Evolutionary conservation across 169 alveolate genomes (phyloP).

Genomic region (Eimeria sp.): DNA sequence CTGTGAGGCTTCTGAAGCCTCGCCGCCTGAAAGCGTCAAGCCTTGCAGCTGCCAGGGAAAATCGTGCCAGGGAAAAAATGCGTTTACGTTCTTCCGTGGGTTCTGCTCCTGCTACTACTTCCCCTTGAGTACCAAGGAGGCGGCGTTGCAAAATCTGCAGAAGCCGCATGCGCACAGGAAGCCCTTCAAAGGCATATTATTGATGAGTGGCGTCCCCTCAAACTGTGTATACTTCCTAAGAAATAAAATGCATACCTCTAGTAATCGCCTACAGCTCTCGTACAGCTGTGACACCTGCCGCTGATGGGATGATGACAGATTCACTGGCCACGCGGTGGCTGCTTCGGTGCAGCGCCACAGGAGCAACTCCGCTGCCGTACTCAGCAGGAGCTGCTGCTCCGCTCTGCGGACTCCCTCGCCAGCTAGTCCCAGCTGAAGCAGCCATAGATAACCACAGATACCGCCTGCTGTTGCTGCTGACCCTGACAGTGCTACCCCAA

Average conservation of each 20-base stretch:
- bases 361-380: neutral
- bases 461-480: neutral
- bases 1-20: neutral
- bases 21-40: neutral
- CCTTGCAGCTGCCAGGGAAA: neutral
- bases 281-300: conserved; percentile 15
- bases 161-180: neutral
- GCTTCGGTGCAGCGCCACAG: conserved; percentile 24
- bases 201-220: neutral
- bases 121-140: neutral
- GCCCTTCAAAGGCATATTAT: neutral
- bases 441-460: neutral
- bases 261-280: conserved; percentile 21
- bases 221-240: neutral
- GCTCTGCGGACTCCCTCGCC: conserved; percentile 21
- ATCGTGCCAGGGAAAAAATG: conserved; percentile 15
- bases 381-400: conserved; percentile 6
- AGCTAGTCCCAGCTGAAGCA: conserved; percentile 31
- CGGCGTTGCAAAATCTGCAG: neutral
- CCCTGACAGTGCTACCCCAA: neutral
- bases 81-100: neutral
- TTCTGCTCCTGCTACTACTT: neutral
- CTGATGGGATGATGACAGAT: neutral
- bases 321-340: conserved; percentile 16
- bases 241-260: conserved; percentile 8